Base-by-base conservation (phyloP, 768 basidiomycete species). In the Russula vinacea region DNA sequence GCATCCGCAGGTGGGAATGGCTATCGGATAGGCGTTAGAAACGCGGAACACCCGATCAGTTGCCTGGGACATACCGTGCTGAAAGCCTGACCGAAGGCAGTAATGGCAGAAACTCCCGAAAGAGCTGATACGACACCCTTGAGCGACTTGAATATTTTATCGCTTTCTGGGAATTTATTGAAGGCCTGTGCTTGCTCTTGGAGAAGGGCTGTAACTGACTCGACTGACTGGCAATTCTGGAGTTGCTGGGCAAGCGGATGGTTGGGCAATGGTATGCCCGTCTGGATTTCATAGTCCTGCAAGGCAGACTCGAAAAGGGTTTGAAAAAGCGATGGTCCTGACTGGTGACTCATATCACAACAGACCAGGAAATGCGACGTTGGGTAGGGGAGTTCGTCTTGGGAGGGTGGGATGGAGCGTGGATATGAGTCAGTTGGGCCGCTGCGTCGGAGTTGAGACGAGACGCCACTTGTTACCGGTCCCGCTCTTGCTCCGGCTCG, bases 21-120 rank as follows among this genome's bases (percentile, higher is more conserved):
- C 50, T 51, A 8, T 32, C 5, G 29, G 11, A 29, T 3, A 51
- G 3, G 78, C 87, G 32, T 49, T 13, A 49, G 13, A 49, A 3
- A 1, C 13, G 47, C 26, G 24, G 47, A 26, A 49, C n/a, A 45
- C n/a, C 3, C 9, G 3, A 45, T 45, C 44, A 9, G n/a, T n/a
- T 4, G 44, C 44, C 40, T n/a, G 6, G 37, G 13, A 24, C 53
- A 22, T 24, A 54, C 53, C n/a, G 7, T n/a, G 37, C 11, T 22
- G 11, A 54, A 5, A 24, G 5, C 35, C 1, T 14, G 10, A 13
- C 53, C 35, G 22, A 54, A 35, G 9, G 19, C 26, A 2, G 53
- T 22, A 1, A 5, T 11, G n/a, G 33, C 35, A 24, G 35, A 54
- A 54, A 54, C 5, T 2, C 11, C 22, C 17, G 14, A 24, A 9